A percentile compares a stretch with the other conserved stretches of the same genome.
Conservation (phyloP, 345 rosid species). For the Laguncularia racemosa region DNA sequence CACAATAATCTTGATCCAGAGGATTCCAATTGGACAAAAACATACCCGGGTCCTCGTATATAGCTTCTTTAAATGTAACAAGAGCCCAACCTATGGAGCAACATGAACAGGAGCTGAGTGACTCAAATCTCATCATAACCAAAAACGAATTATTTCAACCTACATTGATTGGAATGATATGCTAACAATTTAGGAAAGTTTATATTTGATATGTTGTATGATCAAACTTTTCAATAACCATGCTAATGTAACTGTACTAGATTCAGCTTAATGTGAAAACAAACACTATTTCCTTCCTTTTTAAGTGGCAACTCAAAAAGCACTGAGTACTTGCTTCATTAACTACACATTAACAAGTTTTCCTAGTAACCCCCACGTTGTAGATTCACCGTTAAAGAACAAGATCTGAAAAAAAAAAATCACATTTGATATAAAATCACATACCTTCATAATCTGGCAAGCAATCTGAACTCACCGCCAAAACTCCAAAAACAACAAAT, state of each 20-base stretch:
- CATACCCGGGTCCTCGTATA: slow-evolving; percentile 75
- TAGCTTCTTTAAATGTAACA: slow-evolving; percentile 69
- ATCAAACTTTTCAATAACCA: too few species aligned
- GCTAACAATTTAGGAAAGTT: too few species aligned
- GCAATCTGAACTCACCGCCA: slow-evolving; percentile 38
- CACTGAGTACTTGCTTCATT: too few species aligned
- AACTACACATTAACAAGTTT: neutral
- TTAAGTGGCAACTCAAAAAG: too few species aligned
- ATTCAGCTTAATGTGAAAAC: too few species aligned
- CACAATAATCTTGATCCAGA: slow-evolving; percentile 79
- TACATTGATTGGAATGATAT: too few species aligned
- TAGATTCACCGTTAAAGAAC: slow-evolving; percentile 10
- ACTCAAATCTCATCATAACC: too few species aligned
- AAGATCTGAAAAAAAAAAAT: slow-evolving; percentile 43
- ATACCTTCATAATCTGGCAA: slow-evolving; percentile 68
- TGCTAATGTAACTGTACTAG: too few species aligned
- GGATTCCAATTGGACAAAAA: slow-evolving; percentile 81
- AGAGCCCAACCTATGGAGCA: slow-evolving; percentile 54
- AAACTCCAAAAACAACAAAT: slow-evolving; percentile 32
- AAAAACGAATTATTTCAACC: too few species aligned
- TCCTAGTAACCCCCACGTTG: slow-evolving; percentile 15
- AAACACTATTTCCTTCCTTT: too few species aligned
- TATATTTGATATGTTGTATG: too few species aligned
- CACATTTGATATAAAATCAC: neutral
- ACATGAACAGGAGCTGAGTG: neutral